Base-by-base conservation (phyloP, 2,329 filamentous ascomycete genomes). In the Westerdykella aurantiaca region DNA sequence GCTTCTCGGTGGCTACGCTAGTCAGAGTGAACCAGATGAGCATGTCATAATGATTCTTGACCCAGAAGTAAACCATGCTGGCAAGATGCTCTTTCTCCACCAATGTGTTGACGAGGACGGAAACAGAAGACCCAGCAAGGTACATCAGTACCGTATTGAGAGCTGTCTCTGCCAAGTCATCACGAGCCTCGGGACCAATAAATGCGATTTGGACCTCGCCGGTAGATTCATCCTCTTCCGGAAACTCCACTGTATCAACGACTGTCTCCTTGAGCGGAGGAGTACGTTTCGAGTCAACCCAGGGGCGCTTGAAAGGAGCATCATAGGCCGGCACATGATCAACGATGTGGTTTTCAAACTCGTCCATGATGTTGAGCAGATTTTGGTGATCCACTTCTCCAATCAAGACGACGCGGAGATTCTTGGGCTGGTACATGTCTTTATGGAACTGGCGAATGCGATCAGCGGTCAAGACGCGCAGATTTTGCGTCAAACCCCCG, bases 381-480 rank as follows among this genome's bases (percentile, higher is more conserved):
- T 94, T 78, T 0, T 79, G 71, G 61, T 96, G 87, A 60, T 96
- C 82, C 1, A 95, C 81, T 66, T 96, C 89, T 35, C 93, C 93
- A n/a, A 94, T 85, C 46, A 98, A 82, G 21, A 96, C 80, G 22
- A 98, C 72, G 51, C 90, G 94, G 47, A 98, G 73, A 60, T 98
- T 98, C 64, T 90, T 91, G 3, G 93, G 93, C 64, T 97, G 91
- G 61, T 98, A 98, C 91, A 98, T 97, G 51, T 90, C 86, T 49
- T 83, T 83, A 67, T 98, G 93, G 59, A 97, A 98, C 46, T 84
- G 81, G n/a, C 93, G 83, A 53, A 98, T 98, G 33, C 89, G 83
- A 41, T 96, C 86, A 1, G 89, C 82, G 0, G 88, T 93, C 38
- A 98, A 72, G 3, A 89, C 82, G 34, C 93, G 83, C 39, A 98